Conservation (phyloP, 257 asterid genomes). For the Solanum sejunctum region DNA sequence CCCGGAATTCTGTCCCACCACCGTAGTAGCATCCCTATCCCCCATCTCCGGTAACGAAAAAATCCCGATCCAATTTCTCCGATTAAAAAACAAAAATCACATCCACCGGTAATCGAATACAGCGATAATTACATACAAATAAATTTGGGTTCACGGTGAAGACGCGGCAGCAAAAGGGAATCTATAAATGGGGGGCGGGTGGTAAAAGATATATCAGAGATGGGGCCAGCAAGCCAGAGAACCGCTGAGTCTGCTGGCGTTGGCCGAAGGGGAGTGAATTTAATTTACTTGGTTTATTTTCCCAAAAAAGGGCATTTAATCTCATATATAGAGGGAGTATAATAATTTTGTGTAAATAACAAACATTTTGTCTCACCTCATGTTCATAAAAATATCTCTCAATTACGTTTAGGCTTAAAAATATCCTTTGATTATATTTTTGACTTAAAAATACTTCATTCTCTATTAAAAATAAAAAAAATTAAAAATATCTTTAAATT, state of each 20-base stretch:
- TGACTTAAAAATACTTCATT: too few relatives aligned
- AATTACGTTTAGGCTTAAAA: too few relatives aligned
- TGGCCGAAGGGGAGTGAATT: neutral
- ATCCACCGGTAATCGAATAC: neutral
- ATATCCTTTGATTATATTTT: too few relatives aligned
- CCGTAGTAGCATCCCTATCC: constrained; percentile 33
- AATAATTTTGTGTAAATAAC: neutral
- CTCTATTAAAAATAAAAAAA: too few relatives aligned
- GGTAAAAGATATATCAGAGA: neutral
- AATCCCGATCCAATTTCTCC: constrained; percentile 15
- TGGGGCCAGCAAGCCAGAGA: constrained; percentile 7
- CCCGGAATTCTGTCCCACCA: neutral
- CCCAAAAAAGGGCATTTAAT: neutral
- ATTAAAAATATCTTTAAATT: too few relatives aligned
- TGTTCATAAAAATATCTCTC: neutral
- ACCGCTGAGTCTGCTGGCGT: constrained; percentile 3
- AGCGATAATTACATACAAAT: neutral
- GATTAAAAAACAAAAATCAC: neutral
- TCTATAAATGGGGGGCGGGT: neutral
- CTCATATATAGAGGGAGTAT: neutral
- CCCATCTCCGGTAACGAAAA: constrained; percentile 21
- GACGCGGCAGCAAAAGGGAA: neutral
- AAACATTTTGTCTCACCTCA: neutral
- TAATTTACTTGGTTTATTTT: neutral
- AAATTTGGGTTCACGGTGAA: neutral